Conservation (phyloP, 208 protist genomes). For the Phytomonas francai region DNA sequence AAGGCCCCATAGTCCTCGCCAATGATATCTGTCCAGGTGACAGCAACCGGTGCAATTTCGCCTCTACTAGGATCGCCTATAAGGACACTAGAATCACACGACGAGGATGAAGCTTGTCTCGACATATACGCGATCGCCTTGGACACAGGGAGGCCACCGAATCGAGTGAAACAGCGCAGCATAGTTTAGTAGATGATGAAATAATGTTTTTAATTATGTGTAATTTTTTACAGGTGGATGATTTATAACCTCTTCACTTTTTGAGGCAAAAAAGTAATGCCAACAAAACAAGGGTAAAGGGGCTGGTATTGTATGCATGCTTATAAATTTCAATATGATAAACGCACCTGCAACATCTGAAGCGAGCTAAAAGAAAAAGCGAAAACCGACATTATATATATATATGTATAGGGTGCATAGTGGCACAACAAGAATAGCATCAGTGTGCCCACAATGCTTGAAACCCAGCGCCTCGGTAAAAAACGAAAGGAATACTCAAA, state of each 20-base stretch:
- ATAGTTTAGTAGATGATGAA: neutral
- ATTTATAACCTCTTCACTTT: neutral
- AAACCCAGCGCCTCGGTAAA: neutral
- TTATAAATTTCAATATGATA: neutral
- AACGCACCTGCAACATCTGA: neutral
- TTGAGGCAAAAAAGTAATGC: neutral
- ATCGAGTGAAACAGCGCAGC: neutral
- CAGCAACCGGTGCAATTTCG: conserved; percentile 29
- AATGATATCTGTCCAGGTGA: conserved; percentile 75
- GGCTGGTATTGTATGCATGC: neutral
- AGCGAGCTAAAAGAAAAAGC: neutral
- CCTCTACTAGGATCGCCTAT: conserved; percentile 61
- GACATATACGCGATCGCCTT: neutral
- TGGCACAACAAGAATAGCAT: neutral
- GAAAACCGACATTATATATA: neutral
- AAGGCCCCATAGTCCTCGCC: conserved; percentile 29
- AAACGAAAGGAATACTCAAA: neutral
- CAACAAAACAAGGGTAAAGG: neutral
- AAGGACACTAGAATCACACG: conserved; percentile 14
- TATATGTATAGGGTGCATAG: neutral
- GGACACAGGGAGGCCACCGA: neutral
- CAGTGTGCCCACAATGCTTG: neutral
- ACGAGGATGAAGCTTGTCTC: too few relatives aligned
- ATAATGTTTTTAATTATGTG: neutral
- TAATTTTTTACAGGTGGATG: conserved; percentile 5